Base-by-base conservation (phyloP, 108 stramenopile genomes). In the Chaetoceros muelleri region DNA sequence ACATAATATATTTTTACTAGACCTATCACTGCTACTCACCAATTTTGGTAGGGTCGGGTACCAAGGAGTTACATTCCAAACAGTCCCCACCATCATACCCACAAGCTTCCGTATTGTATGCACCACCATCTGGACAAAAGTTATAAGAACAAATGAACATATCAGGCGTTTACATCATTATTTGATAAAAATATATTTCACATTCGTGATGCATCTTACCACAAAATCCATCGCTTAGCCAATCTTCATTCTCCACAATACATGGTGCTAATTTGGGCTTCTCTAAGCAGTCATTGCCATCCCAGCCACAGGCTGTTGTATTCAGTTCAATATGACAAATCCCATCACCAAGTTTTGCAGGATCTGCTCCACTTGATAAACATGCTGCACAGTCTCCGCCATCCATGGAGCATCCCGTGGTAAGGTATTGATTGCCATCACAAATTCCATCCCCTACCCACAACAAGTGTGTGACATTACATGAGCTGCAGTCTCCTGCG, bases 31-130 rank as follows among this genome's bases (percentile, higher is more conserved):
- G n/a, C n/a, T n/a, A n/a, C n/a, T n/a, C 17, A 16, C 44, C 48
- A n/a, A 49, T 23, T 23, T 49, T 23, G 5, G 19, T 16, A 16
- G 18, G 7, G 18, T 49, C 48, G 7, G 8, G 13, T 10, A 40
- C 34, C 34, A 10, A 10, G 13, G 8, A 10, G 34, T 40, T 40
- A 40, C 34, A 40, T 40, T 40, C 34, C 5, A 40, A 24, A 52
- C 76, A 77, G 31, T 77, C 76, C 13, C 76, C 76, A 13, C 72
- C 71, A 64, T 77, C 76, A 50, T 48, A 77, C 2, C 44, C 53
- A 23, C 76, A 77, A 3, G n/a, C 72, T 27, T 30, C 61, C 7
- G 75, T 76, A 50, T 76, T 76, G 53, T 76, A 73, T 20, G 48
- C 53, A 20, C 45, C 59, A 48, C 58, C 50, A 16, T 66, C 47